These are phyloP conservation scores for Haemoproteus tartakovskyi DNA, from an alignment of 169 alveolate species.

Conservation along the genomic window DNA sequence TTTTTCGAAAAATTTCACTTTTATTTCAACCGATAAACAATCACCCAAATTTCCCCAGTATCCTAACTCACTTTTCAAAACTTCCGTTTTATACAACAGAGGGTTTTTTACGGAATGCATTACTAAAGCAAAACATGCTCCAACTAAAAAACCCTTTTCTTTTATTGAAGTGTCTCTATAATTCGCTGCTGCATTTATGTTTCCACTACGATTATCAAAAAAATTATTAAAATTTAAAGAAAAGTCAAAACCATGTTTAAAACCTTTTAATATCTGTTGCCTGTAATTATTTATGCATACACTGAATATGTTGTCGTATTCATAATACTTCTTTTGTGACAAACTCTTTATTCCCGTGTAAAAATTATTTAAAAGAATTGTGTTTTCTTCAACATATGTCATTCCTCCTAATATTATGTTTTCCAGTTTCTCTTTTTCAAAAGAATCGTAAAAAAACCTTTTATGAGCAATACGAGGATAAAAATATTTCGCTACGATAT, in stretches of 20 bases:
- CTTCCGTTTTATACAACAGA: conserved; percentile 49
- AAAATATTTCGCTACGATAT: conserved; percentile 58
- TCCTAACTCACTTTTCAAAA: conserved; percentile 25
- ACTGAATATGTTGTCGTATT: conserved; percentile 53
- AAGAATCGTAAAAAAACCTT: conserved; percentile 55
- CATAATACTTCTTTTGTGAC: conserved; percentile 49
- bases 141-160: conserved; percentile 39
- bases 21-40: conserved; percentile 65
- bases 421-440: conserved; percentile 53
- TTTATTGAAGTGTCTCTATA: neutral
- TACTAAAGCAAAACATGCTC: conserved; percentile 57
- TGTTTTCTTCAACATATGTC: conserved; percentile 58
- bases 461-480: conserved; percentile 64
- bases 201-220: conserved; percentile 25
- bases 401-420: conserved; percentile 63
- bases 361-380: conserved; percentile 51
- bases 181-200: neutral
- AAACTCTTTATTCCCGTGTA: conserved; percentile 48
- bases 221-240: conserved; percentile 62
- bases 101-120: conserved; percentile 63
- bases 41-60: conserved; percentile 65
- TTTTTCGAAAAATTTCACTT: conserved; percentile 60
- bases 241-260: conserved; percentile 66
- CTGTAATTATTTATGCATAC: conserved; percentile 60
- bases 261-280: conserved; percentile 65